A percentile compares a stretch with the other conserved stretches of the same genome.
Conservation (phyloP, 2,329 filamentous ascomycete species). For the Dactylonectria macrodidyma region DNA sequence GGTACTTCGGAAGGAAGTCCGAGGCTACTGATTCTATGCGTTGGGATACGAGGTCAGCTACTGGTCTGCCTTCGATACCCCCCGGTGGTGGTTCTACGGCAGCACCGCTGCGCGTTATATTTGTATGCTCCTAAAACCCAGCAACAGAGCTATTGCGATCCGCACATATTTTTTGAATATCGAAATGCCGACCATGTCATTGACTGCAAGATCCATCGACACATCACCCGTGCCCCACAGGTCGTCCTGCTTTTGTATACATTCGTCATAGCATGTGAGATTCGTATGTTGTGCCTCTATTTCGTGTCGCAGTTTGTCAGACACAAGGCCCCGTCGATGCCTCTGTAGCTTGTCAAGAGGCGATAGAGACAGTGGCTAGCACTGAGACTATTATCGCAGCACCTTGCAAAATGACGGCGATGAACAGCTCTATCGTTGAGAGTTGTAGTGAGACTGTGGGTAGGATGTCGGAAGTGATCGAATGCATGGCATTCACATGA, state of each 20-base stretch:
- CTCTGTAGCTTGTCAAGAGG: no score
- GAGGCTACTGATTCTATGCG: background rate
- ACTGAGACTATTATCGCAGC: no score
- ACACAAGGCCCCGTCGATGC: constrained; percentile 25
- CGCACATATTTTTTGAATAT: background rate
- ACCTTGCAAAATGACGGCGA: no score
- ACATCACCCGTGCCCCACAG: constrained; percentile 19
- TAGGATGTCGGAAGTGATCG: no score
- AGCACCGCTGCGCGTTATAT: background rate
- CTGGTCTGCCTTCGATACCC: background rate
- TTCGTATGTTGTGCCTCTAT: constrained; percentile 38
- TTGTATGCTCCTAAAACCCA: background rate
- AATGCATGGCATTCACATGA: no score
- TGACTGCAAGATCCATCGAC: constrained; percentile 6
- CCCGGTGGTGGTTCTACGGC: background rate
- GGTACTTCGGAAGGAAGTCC: background rate
- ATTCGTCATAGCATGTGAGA: constrained; percentile 30
- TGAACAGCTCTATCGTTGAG: no score
- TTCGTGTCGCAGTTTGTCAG: constrained; percentile 34
- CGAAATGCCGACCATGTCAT: background rate
- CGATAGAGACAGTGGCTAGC: no score
- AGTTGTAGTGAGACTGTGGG: no score
- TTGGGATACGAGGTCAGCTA: background rate
- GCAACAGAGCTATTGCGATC: background rate
- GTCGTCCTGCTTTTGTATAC: constrained; percentile 29